Evolutionary conservation across 2,329 filamentous ascomycete species (phyloP).

Genomic region (Hirsutella rhossiliensis): DNA sequence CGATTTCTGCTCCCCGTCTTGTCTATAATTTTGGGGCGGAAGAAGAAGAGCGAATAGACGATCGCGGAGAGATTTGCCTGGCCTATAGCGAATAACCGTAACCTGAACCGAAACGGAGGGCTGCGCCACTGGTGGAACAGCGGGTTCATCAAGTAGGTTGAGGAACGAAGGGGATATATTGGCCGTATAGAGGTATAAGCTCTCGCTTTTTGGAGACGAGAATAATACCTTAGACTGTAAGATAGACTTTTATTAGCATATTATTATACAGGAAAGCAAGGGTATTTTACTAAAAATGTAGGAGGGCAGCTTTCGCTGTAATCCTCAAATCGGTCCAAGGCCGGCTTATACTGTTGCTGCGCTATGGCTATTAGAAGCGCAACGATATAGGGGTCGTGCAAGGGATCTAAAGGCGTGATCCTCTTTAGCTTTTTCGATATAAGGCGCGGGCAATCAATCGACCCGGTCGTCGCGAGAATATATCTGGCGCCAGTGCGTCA

Average conservation of each 20-base stretch:
- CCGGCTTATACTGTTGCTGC: not conserved
- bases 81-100: not conserved
- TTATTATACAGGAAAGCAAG: too few relatives aligned
- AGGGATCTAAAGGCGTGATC: not conserved
- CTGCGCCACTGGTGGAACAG: not conserved
- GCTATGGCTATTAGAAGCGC: constrained; percentile 2
- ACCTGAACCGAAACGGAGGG: not conserved
- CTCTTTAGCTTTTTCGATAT: not conserved
- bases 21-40: not conserved
- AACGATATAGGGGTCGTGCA: constrained; percentile 2
- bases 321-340: too few relatives aligned
- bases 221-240: not conserved
- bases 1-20: not conserved
- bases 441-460: not conserved
- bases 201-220: not conserved
- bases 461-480: too few relatives aligned
- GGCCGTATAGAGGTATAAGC: constrained; percentile 2
- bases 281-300: too few relatives aligned
- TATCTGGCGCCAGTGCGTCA: not conserved
- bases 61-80: constrained; percentile 1
- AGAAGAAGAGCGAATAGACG: constrained; percentile 1
- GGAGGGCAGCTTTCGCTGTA: too few relatives aligned
- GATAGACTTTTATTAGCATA: not conserved
- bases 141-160: constrained; percentile 1
- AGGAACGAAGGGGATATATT: not conserved